These are phyloP conservation scores for Fusarium mexicanum DNA, from an alignment of 2,329 filamentous ascomycete genomes.

Conservation along the genomic window DNA sequence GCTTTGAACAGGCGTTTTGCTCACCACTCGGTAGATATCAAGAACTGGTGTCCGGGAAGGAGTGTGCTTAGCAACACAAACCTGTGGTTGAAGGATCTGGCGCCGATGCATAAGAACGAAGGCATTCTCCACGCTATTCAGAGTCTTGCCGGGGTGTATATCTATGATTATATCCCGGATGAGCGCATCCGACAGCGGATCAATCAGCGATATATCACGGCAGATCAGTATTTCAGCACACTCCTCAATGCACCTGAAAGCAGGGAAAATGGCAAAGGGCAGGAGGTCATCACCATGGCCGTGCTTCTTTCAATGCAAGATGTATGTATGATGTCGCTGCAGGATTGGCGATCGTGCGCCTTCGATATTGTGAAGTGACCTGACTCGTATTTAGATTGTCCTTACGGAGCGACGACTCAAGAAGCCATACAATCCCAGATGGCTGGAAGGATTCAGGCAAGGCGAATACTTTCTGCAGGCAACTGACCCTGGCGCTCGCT, in stretches of 20 bases:
- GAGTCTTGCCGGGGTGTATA: constrained; percentile 53
- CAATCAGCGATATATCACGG: constrained; percentile 46
- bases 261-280: constrained; percentile 36
- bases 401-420: constrained; percentile 50
- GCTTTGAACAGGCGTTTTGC: background rate
- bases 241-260: constrained; percentile 42
- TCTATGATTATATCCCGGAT: constrained; percentile 52
- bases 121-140: constrained; percentile 53
- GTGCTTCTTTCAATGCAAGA: constrained; percentile 54
- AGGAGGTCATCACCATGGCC: constrained; percentile 51
- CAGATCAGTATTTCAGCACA: constrained; percentile 45
- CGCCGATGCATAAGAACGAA: constrained; percentile 49
- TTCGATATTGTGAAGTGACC: background rate
- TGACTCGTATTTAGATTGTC: constrained; percentile 44
- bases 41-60: constrained; percentile 54
- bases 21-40: constrained; percentile 44
- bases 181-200: constrained; percentile 46
- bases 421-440: constrained; percentile 48
- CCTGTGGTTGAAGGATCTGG: constrained; percentile 53
- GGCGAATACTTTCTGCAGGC: constrained; percentile 48
- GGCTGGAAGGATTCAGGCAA: constrained; percentile 51
- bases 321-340: constrained; percentile 39
- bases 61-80: constrained; percentile 52
- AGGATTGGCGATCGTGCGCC: background rate
- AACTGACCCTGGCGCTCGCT: constrained; percentile 50